Base-by-base conservation (phyloP, 768 basidiomycete genomes). In the Crassisporium funariophilum region DNA sequence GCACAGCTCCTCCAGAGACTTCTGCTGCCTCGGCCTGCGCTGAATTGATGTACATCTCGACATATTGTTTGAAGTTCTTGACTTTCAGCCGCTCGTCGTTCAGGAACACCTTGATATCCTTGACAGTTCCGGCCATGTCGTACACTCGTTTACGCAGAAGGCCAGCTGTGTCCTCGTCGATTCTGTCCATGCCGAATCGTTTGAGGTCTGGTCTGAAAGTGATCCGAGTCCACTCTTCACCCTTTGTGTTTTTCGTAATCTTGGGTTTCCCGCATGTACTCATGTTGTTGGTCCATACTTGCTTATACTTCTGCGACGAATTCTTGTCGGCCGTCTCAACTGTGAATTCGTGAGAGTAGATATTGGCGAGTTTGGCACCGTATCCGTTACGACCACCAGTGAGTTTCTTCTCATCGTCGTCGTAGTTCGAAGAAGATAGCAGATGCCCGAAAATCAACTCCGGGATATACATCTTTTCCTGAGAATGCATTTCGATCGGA, bases 311-410 rank as follows among this genome's bases (percentile, higher is more conserved):
- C 71, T 92, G 88, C 40, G 75, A 68, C 1, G 83, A 77, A 44
- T 84, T 84, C 70, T 86, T 91, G 71, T 95, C 90, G 2, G 93
- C 95, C 2, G 97, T 99, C 57, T 99, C 97, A 58, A 99, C 78
- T 8, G 85, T 92, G 69, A 99, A 99, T 64, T 95, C 89, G 52
- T 80, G 86, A 2, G 97, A 99, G 73, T 98, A 99, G 55, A 98
- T 97, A 70, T 99, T 98, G 43, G 97, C 88, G 33, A 99, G 79
- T 65, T 99, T 99, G 42, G 97, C 97, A 58, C 97, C 97, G 60
- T 92, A 98, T 61, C 97, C 97, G 60, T 99, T 99, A 60, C 97
- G 84, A 66, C 97, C 97, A 68, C 97, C 97, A 0, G 94, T 98
- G 39, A 98, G 79, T 70, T 97, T 98, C 79, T 94, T 97, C 73